phyloP scores from a whole-genome alignment of 148 eudicot genomes.

The Pharnaceum exiguum region DNA sequence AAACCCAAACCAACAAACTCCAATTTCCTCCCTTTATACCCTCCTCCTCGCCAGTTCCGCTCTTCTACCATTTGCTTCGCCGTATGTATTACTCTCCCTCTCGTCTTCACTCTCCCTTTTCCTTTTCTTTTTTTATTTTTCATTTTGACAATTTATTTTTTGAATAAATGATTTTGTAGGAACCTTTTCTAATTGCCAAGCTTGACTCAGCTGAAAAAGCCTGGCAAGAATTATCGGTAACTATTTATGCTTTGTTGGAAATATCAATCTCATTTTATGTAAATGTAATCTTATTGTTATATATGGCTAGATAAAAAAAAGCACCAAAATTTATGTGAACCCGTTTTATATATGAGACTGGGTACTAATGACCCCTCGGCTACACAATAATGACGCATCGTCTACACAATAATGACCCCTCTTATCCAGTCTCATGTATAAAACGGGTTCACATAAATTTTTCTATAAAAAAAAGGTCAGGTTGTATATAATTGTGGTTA shows the following conservation, averaged over 20 bases:
- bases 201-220: constrained; percentile 94
- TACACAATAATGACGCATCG: too few relatives aligned
- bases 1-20: background rate
- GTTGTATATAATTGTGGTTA: too few relatives aligned
- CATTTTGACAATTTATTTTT: background rate
- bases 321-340: too few relatives aligned
- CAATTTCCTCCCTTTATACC: constrained; percentile 13
- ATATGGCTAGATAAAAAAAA: background rate
- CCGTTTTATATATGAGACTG: too few relatives aligned
- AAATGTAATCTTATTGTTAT: background rate
- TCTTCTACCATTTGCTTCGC: constrained; percentile 80
- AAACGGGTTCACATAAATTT: too few relatives aligned
- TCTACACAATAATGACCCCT: too few relatives aligned
- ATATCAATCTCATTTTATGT: background rate
- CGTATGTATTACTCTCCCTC: constrained; percentile 32
- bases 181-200: constrained; percentile 77
- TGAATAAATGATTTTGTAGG: constrained; percentile 37
- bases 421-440: too few relatives aligned
- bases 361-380: too few relatives aligned
- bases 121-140: background rate
- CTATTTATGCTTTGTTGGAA: background rate
- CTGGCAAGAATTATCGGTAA: constrained; percentile 91
- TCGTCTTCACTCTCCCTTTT: background rate
- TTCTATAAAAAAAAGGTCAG: too few relatives aligned
- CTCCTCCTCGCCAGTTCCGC: constrained; percentile 24